Conservation (phyloP, 768 basidiomycete genomes). For the Butyriboletus loyo region DNA sequence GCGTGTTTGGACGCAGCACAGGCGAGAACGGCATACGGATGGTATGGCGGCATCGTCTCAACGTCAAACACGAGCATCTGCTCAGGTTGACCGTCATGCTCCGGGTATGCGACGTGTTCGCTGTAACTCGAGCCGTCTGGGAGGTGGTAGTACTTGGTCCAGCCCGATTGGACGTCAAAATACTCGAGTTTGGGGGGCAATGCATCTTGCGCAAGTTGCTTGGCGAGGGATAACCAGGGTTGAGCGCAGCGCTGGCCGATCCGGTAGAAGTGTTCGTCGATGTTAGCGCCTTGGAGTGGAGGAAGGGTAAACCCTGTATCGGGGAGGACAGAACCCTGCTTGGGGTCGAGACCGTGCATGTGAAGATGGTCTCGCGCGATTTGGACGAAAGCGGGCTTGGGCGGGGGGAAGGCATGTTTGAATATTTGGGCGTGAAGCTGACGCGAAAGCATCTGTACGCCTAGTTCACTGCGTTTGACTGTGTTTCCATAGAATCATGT, state of each 20-base stretch:
- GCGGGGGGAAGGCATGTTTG: conserved; percentile 61
- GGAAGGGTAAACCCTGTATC: conserved; percentile 81
- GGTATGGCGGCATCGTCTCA: conserved; percentile 83
- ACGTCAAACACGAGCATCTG: conserved; percentile 87
- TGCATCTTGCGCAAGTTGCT: conserved; percentile 46
- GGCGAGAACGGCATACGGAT: conserved; percentile 84
- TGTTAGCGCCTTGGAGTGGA: conserved; percentile 71
- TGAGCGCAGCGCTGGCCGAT: conserved; percentile 68
- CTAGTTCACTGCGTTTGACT: conserved; percentile 80
- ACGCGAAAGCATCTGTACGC: conserved; percentile 89
- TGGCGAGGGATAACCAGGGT: conserved; percentile 75
- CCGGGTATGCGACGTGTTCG: conserved; percentile 67
- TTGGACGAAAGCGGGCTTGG: conserved; percentile 58
- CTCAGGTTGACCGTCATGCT: conserved; percentile 61
- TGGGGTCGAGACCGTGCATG: conserved; percentile 78
- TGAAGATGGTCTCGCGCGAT: conserved; percentile 80
- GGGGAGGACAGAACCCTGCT: conserved; percentile 76
- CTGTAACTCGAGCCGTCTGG: conserved; percentile 75
- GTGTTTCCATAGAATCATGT: background rate
- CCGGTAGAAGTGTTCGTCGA: conserved; percentile 86
- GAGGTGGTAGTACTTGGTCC: conserved; percentile 79
- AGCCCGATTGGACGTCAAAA: conserved; percentile 66
- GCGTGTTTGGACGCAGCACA: conserved; percentile 77
- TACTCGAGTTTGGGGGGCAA: conserved; percentile 61
- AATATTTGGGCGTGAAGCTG: conserved; percentile 84